These are phyloP conservation scores for Euphrasia arctica DNA, from an alignment of 305 asterid genomes.

Conservation along the genomic window DNA sequence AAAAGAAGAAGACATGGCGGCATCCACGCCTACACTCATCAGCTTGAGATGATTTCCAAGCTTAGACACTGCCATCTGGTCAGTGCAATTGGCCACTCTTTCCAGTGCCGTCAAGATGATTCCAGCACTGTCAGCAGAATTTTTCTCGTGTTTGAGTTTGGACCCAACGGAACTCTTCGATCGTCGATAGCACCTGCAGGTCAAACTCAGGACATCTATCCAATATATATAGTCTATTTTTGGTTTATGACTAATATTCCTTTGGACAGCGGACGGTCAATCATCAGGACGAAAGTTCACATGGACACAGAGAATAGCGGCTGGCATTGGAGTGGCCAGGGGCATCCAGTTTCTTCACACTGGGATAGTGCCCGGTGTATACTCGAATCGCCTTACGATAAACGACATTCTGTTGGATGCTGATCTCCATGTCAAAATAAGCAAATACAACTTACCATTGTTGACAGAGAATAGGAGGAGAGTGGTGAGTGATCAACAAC, in stretches of 20 bases:
- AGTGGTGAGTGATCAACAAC: constrained; percentile 37
- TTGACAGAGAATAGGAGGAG: constrained; percentile 44
- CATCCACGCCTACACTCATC: constrained; percentile 62
- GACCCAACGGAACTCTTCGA: constrained; percentile 63
- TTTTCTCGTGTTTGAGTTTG: constrained; percentile 60
- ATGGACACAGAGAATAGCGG: constrained; percentile 72
- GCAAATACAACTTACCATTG: constrained; percentile 65
- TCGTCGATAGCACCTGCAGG: constrained; percentile 49
- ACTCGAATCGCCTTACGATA: constrained; percentile 59
- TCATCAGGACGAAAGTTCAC: constrained; percentile 43
- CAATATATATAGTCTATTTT: too few species aligned
- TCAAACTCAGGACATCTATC: constrained; percentile 18
- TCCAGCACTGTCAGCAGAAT: constrained; percentile 45
- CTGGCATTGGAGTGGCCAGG: constrained; percentile 67
- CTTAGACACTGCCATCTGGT: constrained; percentile 73
- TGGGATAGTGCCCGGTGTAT: constrained; percentile 78
- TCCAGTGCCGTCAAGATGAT: constrained; percentile 61
- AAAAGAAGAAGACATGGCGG: constrained; percentile 42
- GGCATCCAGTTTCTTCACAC: constrained; percentile 90
- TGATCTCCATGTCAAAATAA: constrained; percentile 65
- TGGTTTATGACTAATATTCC: neutral
- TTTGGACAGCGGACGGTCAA: constrained; percentile 38
- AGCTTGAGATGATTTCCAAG: constrained; percentile 62
- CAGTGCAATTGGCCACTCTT: constrained; percentile 83
- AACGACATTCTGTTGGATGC: constrained; percentile 70